These are phyloP conservation scores for Butyriboletus regius DNA, from an alignment of 1,284 basidiomycete genomes.

Conservation along the genomic window DNA sequence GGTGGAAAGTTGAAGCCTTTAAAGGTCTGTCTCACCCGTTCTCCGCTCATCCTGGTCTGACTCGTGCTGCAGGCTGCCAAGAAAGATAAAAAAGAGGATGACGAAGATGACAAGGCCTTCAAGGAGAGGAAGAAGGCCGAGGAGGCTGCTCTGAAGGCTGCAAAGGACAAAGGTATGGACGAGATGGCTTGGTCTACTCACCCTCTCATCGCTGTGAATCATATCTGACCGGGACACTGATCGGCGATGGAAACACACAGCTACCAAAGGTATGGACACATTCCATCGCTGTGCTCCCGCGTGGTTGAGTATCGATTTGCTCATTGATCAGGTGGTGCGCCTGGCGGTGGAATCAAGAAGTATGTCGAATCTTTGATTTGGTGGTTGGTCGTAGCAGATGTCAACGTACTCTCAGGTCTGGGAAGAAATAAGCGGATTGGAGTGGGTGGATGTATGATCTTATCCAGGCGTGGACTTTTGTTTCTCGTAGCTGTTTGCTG, in stretches of 20 bases:
- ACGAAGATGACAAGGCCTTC: conserved; percentile 63
- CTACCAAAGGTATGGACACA: conserved; percentile 50
- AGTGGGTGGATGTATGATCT: neutral
- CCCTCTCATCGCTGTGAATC: neutral
- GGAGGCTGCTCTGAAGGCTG: conserved; percentile 59
- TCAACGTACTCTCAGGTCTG: conserved; percentile 44
- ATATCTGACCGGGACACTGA: neutral
- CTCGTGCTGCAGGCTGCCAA: conserved; percentile 53
- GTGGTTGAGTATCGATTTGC: conserved; percentile 3
- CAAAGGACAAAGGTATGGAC: conserved; percentile 56
- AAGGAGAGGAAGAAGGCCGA: conserved; percentile 70
- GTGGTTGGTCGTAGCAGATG: conserved; percentile 5
- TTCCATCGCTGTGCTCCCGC: neutral
- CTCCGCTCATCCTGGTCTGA: neutral
- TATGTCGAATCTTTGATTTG: conserved; percentile 33
- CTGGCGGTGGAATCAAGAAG: conserved; percentile 78
- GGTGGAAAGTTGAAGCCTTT: conserved; percentile 75
- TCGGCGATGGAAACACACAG: conserved; percentile 32
- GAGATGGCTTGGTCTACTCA: neutral
- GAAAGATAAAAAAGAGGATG: conserved; percentile 67
- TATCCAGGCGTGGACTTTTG: neutral
- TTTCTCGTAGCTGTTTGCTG: conserved; percentile 5
- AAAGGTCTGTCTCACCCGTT: conserved; percentile 38
- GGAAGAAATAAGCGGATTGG: conserved; percentile 51
- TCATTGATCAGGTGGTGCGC: conserved; percentile 54